Evolutionary conservation across 2,329 filamentous ascomycete genomes (phyloP), one percentile per base, ranked within the genome.

Genomic region (Pseudogymnoascus sp.): DNA sequence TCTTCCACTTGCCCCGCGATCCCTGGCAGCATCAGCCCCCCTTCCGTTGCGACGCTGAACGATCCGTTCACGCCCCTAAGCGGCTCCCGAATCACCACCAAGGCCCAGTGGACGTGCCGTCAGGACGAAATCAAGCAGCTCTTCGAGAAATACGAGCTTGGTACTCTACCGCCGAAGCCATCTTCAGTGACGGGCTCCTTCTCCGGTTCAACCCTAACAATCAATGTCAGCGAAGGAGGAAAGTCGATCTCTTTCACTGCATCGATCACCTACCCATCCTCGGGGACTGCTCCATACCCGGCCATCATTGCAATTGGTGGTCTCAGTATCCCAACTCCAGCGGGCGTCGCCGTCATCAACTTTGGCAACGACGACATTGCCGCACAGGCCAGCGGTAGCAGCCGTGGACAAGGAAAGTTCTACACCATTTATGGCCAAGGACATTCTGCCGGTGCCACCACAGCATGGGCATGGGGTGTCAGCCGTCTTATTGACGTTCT

Each of bases 391-490:
- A 75, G 72, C 60, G 68, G 71, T 36, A 71, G 71, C 19, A 82
- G 78, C 64, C 83, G 83, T 62, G 84, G 84, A 62, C 75, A 78
- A 67, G 84, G 84, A 64, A 78, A 78, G 62, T 87, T 86, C 76
- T 87, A 83, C 74, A 80, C 79, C 53, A 76, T 87, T 4, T 85
- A 85, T 68, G 83, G 84, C 50, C 78, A 75, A 62, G 72, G 75
- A 13, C 81, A 84, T 75, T 79, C 77, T 36, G 83, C 84, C 13
- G 82, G 83, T 61, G 83, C 84, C 6, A 74, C 84, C 66, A 85
- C 81, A 4, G 83, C 85, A 26, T 87, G 85, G 85, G 82, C 83
- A 8, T 87, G 84, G 83, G 84, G 82, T 63, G 82, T 86, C 2
- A 80, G 81, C 68, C 82, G 83, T 61, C 78, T 87, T 67, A 80